Conservation (phyloP, 1,139 yeast species). For the Tardiomyces digboiensis region DNA sequence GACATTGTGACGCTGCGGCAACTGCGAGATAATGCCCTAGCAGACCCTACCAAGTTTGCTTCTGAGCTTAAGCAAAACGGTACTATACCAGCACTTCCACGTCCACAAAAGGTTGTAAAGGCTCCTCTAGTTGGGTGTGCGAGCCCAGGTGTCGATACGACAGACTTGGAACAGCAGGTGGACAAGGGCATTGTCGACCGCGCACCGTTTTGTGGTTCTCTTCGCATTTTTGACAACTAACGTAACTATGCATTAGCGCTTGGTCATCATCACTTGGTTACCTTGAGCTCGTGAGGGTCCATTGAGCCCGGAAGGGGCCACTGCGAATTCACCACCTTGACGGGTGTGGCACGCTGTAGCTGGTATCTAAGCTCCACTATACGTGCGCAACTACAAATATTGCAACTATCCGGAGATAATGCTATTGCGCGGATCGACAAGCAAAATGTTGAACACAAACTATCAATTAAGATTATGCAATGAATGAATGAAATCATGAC, state of each 20-base stretch:
- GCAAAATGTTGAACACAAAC: not conserved
- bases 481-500: not conserved
- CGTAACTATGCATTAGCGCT: too few species aligned
- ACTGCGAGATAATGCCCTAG: constrained; percentile 18
- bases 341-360: too few species aligned
- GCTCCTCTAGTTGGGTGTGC: constrained; percentile 20
- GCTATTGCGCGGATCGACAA: not conserved
- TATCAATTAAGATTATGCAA: not conserved
- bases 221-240: not conserved
- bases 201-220: constrained; percentile 3
- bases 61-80: constrained; percentile 13
- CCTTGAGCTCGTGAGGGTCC: too few species aligned
- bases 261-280: too few species aligned
- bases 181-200: constrained; percentile 1
- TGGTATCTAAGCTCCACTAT: not conserved
- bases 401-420: too few species aligned
- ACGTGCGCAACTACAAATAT: not conserved
- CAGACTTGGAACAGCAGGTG: not conserved
- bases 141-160: constrained; percentile 14
- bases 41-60: constrained; percentile 17
- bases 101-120: constrained; percentile 15
- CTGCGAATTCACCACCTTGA: too few species aligned
- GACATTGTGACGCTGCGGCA: constrained; percentile 18
- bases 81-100: constrained; percentile 13
- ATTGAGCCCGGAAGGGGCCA: too few species aligned